These are phyloP conservation scores for Nannizzia gypsea DNA, from an alignment of 2,329 filamentous ascomycete genomes.

Conservation along the genomic window DNA sequence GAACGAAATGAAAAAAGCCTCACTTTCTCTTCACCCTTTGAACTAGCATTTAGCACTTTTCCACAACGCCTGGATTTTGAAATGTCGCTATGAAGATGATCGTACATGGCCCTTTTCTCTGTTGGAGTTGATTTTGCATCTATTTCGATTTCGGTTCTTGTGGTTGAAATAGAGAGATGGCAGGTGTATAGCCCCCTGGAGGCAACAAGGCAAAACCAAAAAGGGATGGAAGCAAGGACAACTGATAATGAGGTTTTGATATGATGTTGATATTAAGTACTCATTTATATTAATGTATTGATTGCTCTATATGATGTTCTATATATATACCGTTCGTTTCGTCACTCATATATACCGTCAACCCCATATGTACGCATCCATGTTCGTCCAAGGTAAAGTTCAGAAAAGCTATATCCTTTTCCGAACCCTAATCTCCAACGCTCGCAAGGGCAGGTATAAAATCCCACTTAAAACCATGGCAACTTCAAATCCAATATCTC, in stretches of 20 bases:
- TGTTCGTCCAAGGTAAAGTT: too few species aligned
- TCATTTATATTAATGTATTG: neutral
- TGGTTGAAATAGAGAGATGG: neutral
- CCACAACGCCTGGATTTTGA: neutral
- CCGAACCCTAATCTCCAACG: slow-evolving; percentile 10
- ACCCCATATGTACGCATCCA: neutral
- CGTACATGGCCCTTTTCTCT: neutral
- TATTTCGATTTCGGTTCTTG: neutral
- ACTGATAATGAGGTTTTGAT: neutral
- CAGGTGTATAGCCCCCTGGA: neutral
- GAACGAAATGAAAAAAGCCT: slow-evolving; percentile 10
- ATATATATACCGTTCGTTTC: neutral
- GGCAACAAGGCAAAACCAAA: neutral
- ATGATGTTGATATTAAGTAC: neutral
- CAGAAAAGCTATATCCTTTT: slow-evolving; percentile 9
- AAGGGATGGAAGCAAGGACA: neutral
- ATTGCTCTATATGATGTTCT: too few species aligned
- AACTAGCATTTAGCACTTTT: neutral
- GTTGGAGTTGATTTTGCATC: neutral
- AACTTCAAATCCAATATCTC: slow-evolving; percentile 47
- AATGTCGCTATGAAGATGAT: slow-evolving; percentile 1
- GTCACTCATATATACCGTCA: neutral
- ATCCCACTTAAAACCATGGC: slow-evolving; percentile 13
- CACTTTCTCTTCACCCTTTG: neutral
- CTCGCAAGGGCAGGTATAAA: slow-evolving; percentile 13